Conservation (phyloP, 306 rosid species). For the Lathyrus aphaca region DNA sequence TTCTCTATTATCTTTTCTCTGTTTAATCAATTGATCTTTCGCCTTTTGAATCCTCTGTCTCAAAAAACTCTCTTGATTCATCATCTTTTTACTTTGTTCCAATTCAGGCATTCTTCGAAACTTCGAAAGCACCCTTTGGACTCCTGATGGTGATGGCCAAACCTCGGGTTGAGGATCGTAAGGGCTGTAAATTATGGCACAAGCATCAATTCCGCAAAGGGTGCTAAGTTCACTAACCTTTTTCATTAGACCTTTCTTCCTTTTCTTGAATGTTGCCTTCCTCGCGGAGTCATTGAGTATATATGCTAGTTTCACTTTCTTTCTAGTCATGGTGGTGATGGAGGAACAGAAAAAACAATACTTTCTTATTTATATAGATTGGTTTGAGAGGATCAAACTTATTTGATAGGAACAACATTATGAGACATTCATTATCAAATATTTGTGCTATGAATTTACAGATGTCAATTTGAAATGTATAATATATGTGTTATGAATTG, state of each 20-base stretch:
- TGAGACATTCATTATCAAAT: constrained; percentile 23
- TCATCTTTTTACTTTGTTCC: constrained; percentile 58
- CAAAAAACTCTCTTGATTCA: constrained; percentile 51
- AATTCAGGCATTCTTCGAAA: constrained; percentile 48
- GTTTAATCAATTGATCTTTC: constrained; percentile 44
- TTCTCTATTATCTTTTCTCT: constrained; percentile 49
- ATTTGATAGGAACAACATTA: constrained; percentile 12
- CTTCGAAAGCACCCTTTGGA: constrained; percentile 37
- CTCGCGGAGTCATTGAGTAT: constrained; percentile 51
- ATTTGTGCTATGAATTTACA: constrained; percentile 20
- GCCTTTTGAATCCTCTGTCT: constrained; percentile 49
- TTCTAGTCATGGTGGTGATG: constrained; percentile 46
- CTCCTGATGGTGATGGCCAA: constrained; percentile 52
- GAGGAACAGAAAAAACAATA: neutral
- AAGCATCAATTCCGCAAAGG: constrained; percentile 53
- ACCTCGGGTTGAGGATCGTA: constrained; percentile 56
- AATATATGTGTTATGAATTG: neutral
- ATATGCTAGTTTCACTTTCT: constrained; percentile 55
- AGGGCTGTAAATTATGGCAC: constrained; percentile 50
- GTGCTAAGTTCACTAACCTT: constrained; percentile 53
- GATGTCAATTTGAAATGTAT: constrained; percentile 6
- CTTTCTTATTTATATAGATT: constrained; percentile 30
- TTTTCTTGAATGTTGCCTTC: constrained; percentile 53
- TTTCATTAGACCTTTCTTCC: constrained; percentile 56
- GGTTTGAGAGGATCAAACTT: neutral